phyloP scores from a whole-genome alignment of 805 yeast genomes.

The Vanderwaltozyma yarrowii region DNA sequence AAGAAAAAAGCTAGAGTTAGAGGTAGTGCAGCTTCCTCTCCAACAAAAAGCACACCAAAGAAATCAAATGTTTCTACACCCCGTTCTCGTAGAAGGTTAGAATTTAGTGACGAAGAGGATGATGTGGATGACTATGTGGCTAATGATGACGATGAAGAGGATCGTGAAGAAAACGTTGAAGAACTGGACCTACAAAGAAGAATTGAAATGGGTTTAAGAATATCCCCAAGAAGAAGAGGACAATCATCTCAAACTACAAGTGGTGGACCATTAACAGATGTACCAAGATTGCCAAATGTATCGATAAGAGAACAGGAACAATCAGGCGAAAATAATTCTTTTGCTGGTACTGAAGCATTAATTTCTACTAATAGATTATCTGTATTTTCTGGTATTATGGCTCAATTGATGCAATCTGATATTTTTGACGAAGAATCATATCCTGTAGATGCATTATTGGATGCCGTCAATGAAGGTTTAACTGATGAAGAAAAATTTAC shows the following conservation, averaged over 20 bases:
- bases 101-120: slow-evolving; percentile 25
- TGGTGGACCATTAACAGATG: slow-evolving; percentile 18
- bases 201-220: slow-evolving; percentile 20
- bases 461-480: slow-evolving; percentile 35
- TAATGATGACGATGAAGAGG: slow-evolving; percentile 9
- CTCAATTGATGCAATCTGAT: slow-evolving; percentile 36
- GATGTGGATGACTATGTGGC: slow-evolving; percentile 20
- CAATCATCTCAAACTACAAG: slow-evolving; percentile 1
- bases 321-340: slow-evolving; percentile 14
- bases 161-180: slow-evolving; percentile 16
- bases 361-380: slow-evolving; percentile 43
- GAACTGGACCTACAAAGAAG: slow-evolving; percentile 25
- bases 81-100: slow-evolving; percentile 13
- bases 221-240: slow-evolving; percentile 23
- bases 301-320: slow-evolving; percentile 11
- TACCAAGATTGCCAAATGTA: slow-evolving; percentile 15
- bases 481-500: slow-evolving; percentile 40
- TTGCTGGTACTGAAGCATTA: slow-evolving; percentile 11
- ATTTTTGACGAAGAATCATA: slow-evolving; percentile 38
- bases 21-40: slow-evolving; percentile 10
- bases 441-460: slow-evolving; percentile 29
- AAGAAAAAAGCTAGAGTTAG: slow-evolving; percentile 18
- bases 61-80: slow-evolving; percentile 2
- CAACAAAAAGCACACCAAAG: slow-evolving; percentile 14
- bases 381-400: slow-evolving; percentile 37